Evolutionary conservation across 2,329 filamentous ascomycete species (phyloP), one percentile per base, ranked within the genome.

Genomic region (Cordyceps cicadae): DNA sequence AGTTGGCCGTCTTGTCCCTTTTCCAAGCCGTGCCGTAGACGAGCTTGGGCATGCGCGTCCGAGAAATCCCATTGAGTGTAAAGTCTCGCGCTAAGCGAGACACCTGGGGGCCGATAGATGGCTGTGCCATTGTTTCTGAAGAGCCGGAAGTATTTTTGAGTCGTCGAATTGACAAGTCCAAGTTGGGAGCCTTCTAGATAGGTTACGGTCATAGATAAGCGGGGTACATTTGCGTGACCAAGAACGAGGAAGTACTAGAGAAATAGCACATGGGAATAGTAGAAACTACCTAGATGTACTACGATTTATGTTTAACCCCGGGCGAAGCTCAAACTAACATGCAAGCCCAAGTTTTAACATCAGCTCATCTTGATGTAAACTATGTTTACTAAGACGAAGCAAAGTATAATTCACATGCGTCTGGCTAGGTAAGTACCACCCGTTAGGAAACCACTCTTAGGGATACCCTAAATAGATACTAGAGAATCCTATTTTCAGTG

Each of bases 11-110:
- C 19, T 75, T 74, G 1, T 87, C 84, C 67, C 87, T 87, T 72
- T 94, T 94, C 89, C 90, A 93, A n/a, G 90, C 90, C 2, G 90
- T 93, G 56, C 90, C 90, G 71, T 94, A 94, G 64, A 94, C 67
- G 34, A 86, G 75, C 63, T 76, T 79, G 5, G 81, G 82, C 66
- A 83, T 78, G 17, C 67, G 70, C 48, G 71, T 72, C 29, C 69
- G 64, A 39, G 66, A 61, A 51, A 65, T 66, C 9, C 69, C 68
- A 51, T 67, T 67, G 24, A 74, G 68, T 24, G 67, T 67, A 34
- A 76, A 63, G 45, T 74, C 72, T 46, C 67, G 71, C 24, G 73
- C 67, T 32, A 75, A 65, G 24, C 69, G 65, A 11, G 71, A 72
- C 11, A 67, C 66, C 56, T 68, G 69, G 3, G 70, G 63, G 39